A percentile compares a stretch with the other conserved stretches of the same genome.
phyloP scores from a whole-genome alignment of 352 stramenopile genomes.

The Phytophthora meadii region DNA sequence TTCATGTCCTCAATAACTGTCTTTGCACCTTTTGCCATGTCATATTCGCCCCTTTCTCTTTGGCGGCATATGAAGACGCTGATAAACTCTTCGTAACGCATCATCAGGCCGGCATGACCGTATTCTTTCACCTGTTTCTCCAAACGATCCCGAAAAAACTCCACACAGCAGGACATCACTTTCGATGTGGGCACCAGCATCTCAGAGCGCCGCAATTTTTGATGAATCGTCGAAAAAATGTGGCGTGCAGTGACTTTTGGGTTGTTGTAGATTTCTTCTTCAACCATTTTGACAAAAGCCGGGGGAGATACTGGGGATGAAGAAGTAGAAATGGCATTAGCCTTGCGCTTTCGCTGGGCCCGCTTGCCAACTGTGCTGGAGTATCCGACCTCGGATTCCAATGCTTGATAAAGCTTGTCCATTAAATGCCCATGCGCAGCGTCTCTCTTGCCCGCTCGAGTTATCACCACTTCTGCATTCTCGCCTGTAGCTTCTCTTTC shows the following conservation, averaged over 20 bases:
- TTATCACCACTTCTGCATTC: constrained; percentile 32
- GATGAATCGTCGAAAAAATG: constrained; percentile 48
- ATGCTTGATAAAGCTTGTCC: constrained; percentile 37
- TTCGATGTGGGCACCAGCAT: constrained; percentile 56
- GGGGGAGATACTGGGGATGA: constrained; percentile 35
- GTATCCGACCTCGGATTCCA: constrained; percentile 34
- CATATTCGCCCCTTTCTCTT: constrained; percentile 20
- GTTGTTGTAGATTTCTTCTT: constrained; percentile 65
- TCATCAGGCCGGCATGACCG: constrained; percentile 50
- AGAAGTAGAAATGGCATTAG: constrained; percentile 23
- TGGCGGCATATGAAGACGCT: constrained; percentile 47
- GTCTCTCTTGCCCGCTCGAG: constrained; percentile 13
- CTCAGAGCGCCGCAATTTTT: constrained; percentile 41
- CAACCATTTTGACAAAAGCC: constrained; percentile 60
- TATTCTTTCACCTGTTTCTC: constrained; percentile 40
- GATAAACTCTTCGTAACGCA: constrained; percentile 71
- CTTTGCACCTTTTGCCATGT: constrained; percentile 31
- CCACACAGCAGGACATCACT: constrained; percentile 41
- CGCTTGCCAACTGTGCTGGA: constrained; percentile 1
- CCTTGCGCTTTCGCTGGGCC: constrained; percentile 27
- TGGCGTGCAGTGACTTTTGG: constrained; percentile 40
- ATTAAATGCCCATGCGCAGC: constrained; percentile 33
- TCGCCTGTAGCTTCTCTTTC: constrained; percentile 37
- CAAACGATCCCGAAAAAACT: constrained; percentile 53
- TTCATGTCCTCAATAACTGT: constrained; percentile 53